Percentiles rank a stretch among this genome's conserved stretches.
Conservation (phyloP, 1,139 yeast species). For the Kodamaea sp. region DNA sequence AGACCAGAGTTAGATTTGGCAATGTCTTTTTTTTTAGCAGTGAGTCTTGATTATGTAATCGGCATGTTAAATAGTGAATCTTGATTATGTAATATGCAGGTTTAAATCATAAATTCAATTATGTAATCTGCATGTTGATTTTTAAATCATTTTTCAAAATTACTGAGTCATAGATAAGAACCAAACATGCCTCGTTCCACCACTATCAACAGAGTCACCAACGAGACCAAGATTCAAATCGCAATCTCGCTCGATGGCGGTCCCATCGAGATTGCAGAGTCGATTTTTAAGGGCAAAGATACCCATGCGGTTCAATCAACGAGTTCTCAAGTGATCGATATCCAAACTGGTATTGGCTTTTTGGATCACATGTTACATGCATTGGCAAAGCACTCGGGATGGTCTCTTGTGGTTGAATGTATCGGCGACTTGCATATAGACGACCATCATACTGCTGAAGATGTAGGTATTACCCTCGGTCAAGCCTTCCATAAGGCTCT, state of each 20-base stretch:
- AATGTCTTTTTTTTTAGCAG: not conserved
- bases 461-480: conserved; percentile 90
- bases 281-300: conserved; percentile 39
- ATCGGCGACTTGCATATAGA: conserved; percentile 93
- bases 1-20: not conserved
- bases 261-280: conserved; percentile 51
- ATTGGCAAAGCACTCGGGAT: conserved; percentile 91
- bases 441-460: conserved; percentile 96
- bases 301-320: conserved; percentile 62
- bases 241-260: conserved; percentile 89
- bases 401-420: conserved; percentile 89
- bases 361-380: conserved; percentile 98
- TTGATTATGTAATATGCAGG: too few relatives aligned
- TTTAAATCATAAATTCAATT: too few relatives aligned
- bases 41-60: too few relatives aligned
- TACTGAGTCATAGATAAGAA: not conserved
- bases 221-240: conserved; percentile 90
- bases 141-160: too few relatives aligned
- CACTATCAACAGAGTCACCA: conserved; percentile 66
- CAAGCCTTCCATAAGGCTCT: conserved; percentile 84
- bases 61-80: too few relatives aligned
- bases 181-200: conserved; percentile 33
- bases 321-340: conserved; percentile 64
- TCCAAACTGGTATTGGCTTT: conserved; percentile 92
- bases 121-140: too few relatives aligned